phyloP scores from a whole-genome alignment of 2,329 filamentous ascomycete species.

The Colletotrichum sp. region DNA sequence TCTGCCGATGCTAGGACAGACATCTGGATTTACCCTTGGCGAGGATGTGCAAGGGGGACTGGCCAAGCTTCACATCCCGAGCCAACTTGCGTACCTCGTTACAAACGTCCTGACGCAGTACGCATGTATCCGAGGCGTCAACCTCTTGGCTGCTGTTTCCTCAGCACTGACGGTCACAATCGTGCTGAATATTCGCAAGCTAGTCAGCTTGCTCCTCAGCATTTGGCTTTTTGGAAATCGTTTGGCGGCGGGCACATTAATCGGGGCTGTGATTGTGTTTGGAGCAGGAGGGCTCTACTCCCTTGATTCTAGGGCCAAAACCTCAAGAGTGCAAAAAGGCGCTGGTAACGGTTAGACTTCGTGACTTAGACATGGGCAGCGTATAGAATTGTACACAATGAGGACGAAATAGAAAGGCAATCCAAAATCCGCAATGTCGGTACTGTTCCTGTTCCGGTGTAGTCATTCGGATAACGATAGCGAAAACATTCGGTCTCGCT shows the following conservation, averaged over 20 bases:
- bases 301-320: constrained; percentile 63
- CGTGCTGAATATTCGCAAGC: constrained; percentile 92
- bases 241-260: constrained; percentile 75
- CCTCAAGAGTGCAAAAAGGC: constrained; percentile 22
- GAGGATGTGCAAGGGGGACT: constrained; percentile 41
- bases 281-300: constrained; percentile 90
- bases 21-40: constrained; percentile 36
- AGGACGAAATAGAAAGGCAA: background rate
- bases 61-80: constrained; percentile 58
- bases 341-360: constrained; percentile 9
- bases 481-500: background rate
- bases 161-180: constrained; percentile 96
- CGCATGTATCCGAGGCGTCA: constrained; percentile 93
- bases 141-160: constrained; percentile 86
- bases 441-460: background rate
- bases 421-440: background rate
- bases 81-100: constrained; percentile 72
- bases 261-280: constrained; percentile 88
- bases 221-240: constrained; percentile 94
- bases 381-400: background rate
- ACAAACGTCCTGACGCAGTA: constrained; percentile 91
- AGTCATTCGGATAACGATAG: background rate
- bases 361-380: background rate
- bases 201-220: constrained; percentile 88
- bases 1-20: constrained; percentile 35